Percentiles rank a stretch among this genome's conserved stretches.
These are phyloP conservation scores for Favolaschia claudopus DNA, from an alignment of 768 basidiomycete genomes.

Conservation along the genomic window DNA sequence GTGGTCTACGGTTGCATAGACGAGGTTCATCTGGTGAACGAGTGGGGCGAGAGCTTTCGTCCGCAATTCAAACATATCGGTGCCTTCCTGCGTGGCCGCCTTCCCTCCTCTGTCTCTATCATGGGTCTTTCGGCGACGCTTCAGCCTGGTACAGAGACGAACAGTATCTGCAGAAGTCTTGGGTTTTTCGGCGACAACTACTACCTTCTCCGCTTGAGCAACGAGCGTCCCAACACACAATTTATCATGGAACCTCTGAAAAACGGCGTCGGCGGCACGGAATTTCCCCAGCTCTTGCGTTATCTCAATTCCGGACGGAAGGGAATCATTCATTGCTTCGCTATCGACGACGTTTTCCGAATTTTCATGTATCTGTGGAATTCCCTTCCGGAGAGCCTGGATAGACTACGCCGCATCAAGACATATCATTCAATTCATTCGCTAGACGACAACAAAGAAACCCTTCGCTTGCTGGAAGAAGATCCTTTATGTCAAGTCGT, in stretches of 20 bases:
- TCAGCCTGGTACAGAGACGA: neutral
- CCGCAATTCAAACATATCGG: slow-evolving; percentile 23
- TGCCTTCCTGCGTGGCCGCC: slow-evolving; percentile 1
- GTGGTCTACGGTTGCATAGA: slow-evolving; percentile 2
- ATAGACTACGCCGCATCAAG: neutral
- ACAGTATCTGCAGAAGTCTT: neutral
- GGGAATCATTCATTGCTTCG: slow-evolving; percentile 6
- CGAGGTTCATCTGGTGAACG: slow-evolving; percentile 3
- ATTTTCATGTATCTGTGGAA: neutral
- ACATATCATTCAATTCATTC: neutral
- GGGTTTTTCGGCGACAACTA: neutral
- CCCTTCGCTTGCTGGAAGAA: neutral
- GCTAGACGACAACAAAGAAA: slow-evolving; percentile 1
- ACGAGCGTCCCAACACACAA: neutral
- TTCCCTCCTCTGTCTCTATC: neutral
- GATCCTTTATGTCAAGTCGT: slow-evolving; percentile 5
- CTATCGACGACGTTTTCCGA: neutral
- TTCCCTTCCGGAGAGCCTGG: neutral
- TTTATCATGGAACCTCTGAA: neutral
- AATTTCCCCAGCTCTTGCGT: slow-evolving; percentile 8
- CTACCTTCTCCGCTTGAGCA: neutral
- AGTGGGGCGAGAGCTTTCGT: slow-evolving; percentile 24
- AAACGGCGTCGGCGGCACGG: neutral
- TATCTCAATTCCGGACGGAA: slow-evolving; percentile 11
- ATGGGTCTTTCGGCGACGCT: slow-evolving; percentile 13